These are phyloP conservation scores for Kwoniella sp. DNA, from an alignment of 768 basidiomycete species.

Conservation along the genomic window DNA sequence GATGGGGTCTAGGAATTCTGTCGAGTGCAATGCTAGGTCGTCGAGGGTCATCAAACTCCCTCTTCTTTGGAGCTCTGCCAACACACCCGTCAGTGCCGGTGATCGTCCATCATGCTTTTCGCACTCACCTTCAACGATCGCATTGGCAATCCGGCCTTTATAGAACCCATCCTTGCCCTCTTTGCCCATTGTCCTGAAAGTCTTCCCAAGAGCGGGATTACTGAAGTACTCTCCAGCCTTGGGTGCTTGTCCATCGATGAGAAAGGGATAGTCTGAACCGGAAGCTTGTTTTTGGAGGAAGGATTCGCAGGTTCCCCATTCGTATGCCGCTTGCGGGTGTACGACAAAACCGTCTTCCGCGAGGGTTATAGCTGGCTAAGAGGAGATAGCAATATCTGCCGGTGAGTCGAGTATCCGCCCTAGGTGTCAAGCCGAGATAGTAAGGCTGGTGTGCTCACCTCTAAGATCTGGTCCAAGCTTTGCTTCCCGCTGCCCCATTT, in stretches of 20 bases:
- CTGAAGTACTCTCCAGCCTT: slow-evolving; percentile 75
- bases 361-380: slow-evolving; percentile 73
- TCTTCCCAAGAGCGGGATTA: slow-evolving; percentile 70
- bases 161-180: slow-evolving; percentile 93
- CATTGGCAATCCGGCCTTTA: slow-evolving; percentile 80
- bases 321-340: slow-evolving; percentile 17
- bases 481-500: slow-evolving; percentile 73
- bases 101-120: slow-evolving; percentile 1
- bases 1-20: slow-evolving; percentile 79
- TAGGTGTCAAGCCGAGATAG: no score
- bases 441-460: slow-evolving; percentile 24
- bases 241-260: slow-evolving; percentile 80
- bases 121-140: slow-evolving; percentile 69
- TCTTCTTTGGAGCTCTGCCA: slow-evolving; percentile 66
- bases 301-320: slow-evolving; percentile 59
- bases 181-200: slow-evolving; percentile 73
- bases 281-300: slow-evolving; percentile 73
- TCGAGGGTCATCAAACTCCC: slow-evolving; percentile 90
- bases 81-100: neutral
- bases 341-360: slow-evolving; percentile 76
- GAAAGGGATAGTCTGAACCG: slow-evolving; percentile 79
- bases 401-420: no score
- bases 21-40: slow-evolving; percentile 78
- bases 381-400: neutral
- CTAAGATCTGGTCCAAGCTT: slow-evolving; percentile 69